These are phyloP conservation scores for Cyclotella sp. DNA, from an alignment of 108 stramenopile genomes.

Conservation along the genomic window DNA sequence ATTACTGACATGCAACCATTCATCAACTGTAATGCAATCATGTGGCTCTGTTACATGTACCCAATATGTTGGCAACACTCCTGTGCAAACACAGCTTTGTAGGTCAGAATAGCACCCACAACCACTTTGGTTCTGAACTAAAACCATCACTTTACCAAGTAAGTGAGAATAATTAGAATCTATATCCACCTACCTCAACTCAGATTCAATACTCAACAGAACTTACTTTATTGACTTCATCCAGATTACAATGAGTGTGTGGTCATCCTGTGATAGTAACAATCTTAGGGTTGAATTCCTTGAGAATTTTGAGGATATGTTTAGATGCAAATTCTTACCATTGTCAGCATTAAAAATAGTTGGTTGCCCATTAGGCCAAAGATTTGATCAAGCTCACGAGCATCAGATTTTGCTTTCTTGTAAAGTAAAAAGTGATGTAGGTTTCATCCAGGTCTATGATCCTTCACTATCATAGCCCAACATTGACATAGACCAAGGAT, in stretches of 20 bases:
- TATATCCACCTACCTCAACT: neutral
- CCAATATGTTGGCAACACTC: neutral
- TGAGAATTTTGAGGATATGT: too few relatives aligned
- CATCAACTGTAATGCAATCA: neutral
- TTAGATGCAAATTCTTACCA: slow-evolving; percentile 12
- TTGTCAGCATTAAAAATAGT: slow-evolving; percentile 20
- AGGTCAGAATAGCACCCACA: neutral
- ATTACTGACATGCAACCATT: neutral
- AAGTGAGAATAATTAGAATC: slow-evolving; percentile 3
- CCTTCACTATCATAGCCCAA: neutral
- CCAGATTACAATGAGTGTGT: slow-evolving; percentile 22
- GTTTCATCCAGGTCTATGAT: neutral
- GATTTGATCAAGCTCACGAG: too few relatives aligned
- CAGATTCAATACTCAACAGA: neutral
- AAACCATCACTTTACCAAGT: slow-evolving; percentile 9
- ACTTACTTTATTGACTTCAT: slow-evolving; percentile 20
- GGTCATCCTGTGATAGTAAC: slow-evolving; percentile 21
- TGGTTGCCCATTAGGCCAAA: neutral
- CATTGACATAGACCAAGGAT: too few relatives aligned
- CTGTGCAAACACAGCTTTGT: slow-evolving; percentile 14
- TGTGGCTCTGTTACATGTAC: neutral
- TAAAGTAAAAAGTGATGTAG: neutral
- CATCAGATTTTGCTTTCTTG: neutral
- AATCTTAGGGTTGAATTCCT: too few relatives aligned
- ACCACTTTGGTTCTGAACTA: slow-evolving; percentile 6